Evolutionary conservation across 495 filamentous ascomycete genomes (phyloP), one percentile per base, ranked within the genome.

Genomic region (Aspergillus bertholletiae): DNA sequence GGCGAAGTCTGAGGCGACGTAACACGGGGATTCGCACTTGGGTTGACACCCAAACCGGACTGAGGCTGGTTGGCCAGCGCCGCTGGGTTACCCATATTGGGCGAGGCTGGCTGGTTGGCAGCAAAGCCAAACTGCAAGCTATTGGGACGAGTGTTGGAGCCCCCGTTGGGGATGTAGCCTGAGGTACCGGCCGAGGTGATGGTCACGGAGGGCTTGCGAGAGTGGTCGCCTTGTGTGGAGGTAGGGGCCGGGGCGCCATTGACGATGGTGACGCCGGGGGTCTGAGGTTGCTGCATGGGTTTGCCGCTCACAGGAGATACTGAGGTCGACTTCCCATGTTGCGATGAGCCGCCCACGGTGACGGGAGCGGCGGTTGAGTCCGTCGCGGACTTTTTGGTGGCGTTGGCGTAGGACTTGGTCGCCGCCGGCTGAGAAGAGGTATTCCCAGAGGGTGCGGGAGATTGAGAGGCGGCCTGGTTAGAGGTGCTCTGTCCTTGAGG

Each of bases 221-320:
- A 80, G 75, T 97, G 92, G 57, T 93, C 88, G 52, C 71, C 74
- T 46, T 85, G 80, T 63, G 84, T 78, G 46, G 79, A 68, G 64
- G 76, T 77, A 43, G 73, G 71, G 43, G 84, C 74, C 56, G 76
- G 81, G 58, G 84, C 83, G 62, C 85, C 84, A 76, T 86, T 88
- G 53, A 86, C 82, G 49, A 85, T 83, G 65, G 80, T 77, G 60
- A 90, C 81, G 54, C 86, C 88, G 70, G 84, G 78, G 63, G 67
- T 52, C 65, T 73, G 70, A 45, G 50, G 26, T 50, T 64, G 65
- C 62, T 78, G 75, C 72, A 92, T 86, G 73, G 80, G 82, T 73
- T 87, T 84, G 80, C 88, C 88, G 79, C 93, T 96, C 81, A 93
- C 81, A 66, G 88, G 82, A 76, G 88, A 86, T 63, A 82, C 79